These are phyloP conservation scores for Escallonia herrerae DNA, from an alignment of 129 eudicot genomes.

Conservation along the genomic window DNA sequence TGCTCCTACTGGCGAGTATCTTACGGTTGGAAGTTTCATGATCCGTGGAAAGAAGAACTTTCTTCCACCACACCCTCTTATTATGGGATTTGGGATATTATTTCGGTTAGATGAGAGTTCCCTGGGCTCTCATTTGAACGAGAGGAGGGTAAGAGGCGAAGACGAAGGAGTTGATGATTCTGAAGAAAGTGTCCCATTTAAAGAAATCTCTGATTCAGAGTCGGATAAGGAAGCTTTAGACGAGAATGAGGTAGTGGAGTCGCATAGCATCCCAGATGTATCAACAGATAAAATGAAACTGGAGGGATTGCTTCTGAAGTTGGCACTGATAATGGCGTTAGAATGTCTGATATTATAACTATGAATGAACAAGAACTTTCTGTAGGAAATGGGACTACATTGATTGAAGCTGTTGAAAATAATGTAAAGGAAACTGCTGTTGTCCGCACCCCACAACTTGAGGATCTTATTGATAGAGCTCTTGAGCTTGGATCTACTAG, in stretches of 20 bases:
- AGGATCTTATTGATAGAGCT: slow-evolving; percentile 83
- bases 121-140: slow-evolving; percentile 86
- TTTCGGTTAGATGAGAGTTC: slow-evolving; percentile 95
- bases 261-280: slow-evolving; percentile 18
- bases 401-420: slow-evolving; percentile 11
- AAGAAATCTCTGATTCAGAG: slow-evolving; percentile 65
- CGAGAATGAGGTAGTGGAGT: slow-evolving; percentile 19
- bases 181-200: slow-evolving; percentile 37
- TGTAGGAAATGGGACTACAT: slow-evolving; percentile 21
- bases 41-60: slow-evolving; percentile 92
- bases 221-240: slow-evolving; percentile 59
- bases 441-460: slow-evolving; percentile 44
- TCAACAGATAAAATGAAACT: slow-evolving; percentile 14
- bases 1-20: slow-evolving; percentile 98
- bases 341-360: slow-evolving; percentile 12
- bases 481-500: slow-evolving; percentile 75
- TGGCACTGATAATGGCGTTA: slow-evolving; percentile 14
- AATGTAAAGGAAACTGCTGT: slow-evolving; percentile 15
- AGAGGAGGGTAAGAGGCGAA: slow-evolving; percentile 95
- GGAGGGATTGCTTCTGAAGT: slow-evolving; percentile 18
- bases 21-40: slow-evolving; percentile 98
- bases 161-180: slow-evolving; percentile 58
- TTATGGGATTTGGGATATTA: slow-evolving; percentile 93
- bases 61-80: slow-evolving; percentile 91
- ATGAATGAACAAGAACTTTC: slow-evolving; percentile 19